phyloP scores from a whole-genome alignment of 148 eudicot species.

The Silene conica region DNA sequence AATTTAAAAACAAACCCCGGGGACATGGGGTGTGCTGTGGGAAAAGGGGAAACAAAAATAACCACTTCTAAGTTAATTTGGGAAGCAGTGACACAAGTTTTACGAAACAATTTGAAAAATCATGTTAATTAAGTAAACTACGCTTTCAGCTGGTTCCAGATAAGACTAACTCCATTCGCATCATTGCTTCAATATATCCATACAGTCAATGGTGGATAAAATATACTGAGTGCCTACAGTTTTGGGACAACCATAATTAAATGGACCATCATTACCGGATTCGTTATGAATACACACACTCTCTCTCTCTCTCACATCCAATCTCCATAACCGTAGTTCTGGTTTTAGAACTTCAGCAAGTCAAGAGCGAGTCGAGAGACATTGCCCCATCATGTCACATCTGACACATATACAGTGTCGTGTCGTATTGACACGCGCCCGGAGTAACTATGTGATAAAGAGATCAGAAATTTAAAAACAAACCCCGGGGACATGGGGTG shows the following conservation, averaged over 20 bases:
- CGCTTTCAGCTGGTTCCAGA: background rate
- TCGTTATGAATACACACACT: too few relatives aligned
- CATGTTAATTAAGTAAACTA: background rate
- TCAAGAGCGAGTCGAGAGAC: too few relatives aligned
- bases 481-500: background rate
- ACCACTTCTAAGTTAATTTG: background rate
- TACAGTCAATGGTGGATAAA: background rate
- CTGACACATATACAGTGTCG: too few relatives aligned
- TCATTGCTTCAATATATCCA: background rate
- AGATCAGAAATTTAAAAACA: background rate
- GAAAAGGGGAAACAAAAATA: background rate
- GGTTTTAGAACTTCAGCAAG: too few relatives aligned
- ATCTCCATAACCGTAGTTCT: too few relatives aligned
- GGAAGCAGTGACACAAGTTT: background rate
- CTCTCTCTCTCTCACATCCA: too few relatives aligned
- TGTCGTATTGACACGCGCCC: too few relatives aligned
- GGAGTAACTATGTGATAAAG: too few relatives aligned
- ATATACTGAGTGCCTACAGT: background rate
- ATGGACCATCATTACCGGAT: background rate
- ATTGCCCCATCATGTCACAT: too few relatives aligned
- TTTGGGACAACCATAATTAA: background rate
- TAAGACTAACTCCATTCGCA: constrained; percentile 2
- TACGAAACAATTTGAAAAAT: background rate
- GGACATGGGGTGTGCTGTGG: background rate
- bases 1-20: background rate